phyloP scores from a whole-genome alignment of 2,329 filamentous ascomycete genomes.

The Fusarium temperatum region DNA sequence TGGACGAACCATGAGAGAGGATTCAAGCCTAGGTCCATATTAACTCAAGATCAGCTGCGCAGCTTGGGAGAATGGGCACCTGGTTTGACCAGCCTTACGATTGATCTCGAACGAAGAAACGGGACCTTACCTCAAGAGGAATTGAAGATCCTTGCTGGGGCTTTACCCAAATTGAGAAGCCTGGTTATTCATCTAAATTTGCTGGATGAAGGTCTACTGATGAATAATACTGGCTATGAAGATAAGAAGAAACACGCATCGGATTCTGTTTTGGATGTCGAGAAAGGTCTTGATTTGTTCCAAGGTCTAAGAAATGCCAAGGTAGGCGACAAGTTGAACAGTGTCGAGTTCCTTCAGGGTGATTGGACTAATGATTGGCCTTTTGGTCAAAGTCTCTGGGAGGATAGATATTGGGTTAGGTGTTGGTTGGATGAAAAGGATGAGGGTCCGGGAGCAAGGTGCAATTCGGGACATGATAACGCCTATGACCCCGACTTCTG shows the following conservation, averaged over 20 bases:
- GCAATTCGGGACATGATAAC: neutral
- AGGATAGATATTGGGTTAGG: no score
- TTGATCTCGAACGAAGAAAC: neutral
- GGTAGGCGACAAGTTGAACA: neutral
- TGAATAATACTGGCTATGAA: neutral
- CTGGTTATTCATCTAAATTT: conserved; percentile 3
- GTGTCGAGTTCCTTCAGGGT: neutral
- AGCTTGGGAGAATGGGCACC: neutral
- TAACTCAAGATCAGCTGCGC: neutral
- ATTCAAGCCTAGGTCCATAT: neutral
- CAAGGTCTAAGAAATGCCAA: neutral
- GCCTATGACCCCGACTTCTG: neutral
- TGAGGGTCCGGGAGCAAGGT: neutral
- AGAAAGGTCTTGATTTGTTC: neutral
- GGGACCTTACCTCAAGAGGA: neutral
- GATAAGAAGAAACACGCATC: accelerated
- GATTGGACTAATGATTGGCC: neutral
- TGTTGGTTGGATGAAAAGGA: no score
- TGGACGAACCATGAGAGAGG: conserved; percentile 13
- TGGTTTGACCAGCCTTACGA: neutral
- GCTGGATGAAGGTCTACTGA: neutral
- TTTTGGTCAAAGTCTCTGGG: no score
- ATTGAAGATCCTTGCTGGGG: neutral
- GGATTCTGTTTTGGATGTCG: neutral
- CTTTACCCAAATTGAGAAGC: neutral